Conservation (phyloP, 345 rosid species). For the Dipteronia sinensis region DNA sequence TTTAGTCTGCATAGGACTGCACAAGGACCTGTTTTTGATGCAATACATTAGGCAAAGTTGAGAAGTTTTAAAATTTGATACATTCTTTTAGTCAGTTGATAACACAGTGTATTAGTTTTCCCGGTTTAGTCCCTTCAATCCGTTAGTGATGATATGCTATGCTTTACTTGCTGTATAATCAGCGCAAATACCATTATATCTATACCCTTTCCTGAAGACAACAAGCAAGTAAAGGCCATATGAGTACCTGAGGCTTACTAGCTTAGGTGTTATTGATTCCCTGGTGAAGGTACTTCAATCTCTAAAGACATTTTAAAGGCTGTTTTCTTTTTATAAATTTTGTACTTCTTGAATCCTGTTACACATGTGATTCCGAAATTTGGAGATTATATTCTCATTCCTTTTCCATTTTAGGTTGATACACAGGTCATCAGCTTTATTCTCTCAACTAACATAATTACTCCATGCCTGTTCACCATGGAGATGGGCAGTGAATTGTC, state of each 20-base stretch:
- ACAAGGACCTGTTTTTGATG: background rate
- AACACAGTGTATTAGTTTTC: background rate
- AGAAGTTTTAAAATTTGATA: background rate
- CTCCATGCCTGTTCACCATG: slow-evolving; percentile 93
- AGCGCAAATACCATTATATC: slow-evolving; percentile 71
- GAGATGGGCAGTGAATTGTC: slow-evolving; percentile 99
- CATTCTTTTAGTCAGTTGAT: background rate
- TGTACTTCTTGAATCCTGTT: background rate
- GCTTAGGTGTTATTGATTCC: slow-evolving; percentile 98
- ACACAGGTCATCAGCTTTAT: slow-evolving; percentile 96
- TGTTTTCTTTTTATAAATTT: background rate
- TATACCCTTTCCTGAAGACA: slow-evolving; percentile 94
- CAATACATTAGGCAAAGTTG: background rate
- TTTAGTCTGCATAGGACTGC: background rate
- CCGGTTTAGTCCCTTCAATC: background rate
- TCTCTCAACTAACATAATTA: slow-evolving; percentile 93
- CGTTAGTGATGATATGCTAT: background rate
- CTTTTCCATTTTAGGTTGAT: slow-evolving; percentile 64
- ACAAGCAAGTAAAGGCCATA: slow-evolving; percentile 96
- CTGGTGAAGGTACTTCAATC: slow-evolving; percentile 78
- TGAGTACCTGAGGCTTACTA: slow-evolving; percentile 93
- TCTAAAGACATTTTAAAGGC: background rate
- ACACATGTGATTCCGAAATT: background rate
- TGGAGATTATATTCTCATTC: background rate
- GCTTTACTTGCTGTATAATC: background rate